Percentiles rank a stretch among this genome's conserved stretches.
phyloP scores from a whole-genome alignment of 768 basidiomycete genomes.

The Suillus alpinus region DNA sequence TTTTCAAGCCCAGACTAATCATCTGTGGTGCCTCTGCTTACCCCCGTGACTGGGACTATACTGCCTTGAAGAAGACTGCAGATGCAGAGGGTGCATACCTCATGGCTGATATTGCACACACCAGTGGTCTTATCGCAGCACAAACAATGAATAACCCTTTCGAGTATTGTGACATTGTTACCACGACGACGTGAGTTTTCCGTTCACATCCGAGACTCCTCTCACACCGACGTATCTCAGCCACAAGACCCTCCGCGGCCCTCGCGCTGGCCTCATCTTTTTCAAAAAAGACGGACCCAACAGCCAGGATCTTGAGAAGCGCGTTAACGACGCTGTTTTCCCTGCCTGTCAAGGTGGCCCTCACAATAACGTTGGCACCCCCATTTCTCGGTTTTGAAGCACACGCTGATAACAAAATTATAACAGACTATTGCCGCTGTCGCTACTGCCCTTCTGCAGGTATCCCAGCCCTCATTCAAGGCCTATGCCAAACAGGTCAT shows the following conservation, averaged over 20 bases:
- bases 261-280: slow-evolving; percentile 97
- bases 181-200: slow-evolving; percentile 82
- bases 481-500: slow-evolving; percentile 94
- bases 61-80: slow-evolving; percentile 72
- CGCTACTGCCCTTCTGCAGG: slow-evolving; percentile 91
- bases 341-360: slow-evolving; percentile 99
- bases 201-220: neutral
- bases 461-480: slow-evolving; percentile 84
- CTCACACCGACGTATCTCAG: slow-evolving; percentile 33
- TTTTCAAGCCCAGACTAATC: slow-evolving; percentile 93
- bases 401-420: neutral
- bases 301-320: slow-evolving; percentile 86
- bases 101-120: slow-evolving; percentile 98
- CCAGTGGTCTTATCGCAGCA: slow-evolving; percentile 91
- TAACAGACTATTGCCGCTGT: slow-evolving; percentile 88
- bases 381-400: neutral
- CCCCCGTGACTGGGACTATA: slow-evolving; percentile 98
- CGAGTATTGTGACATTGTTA: slow-evolving; percentile 95
- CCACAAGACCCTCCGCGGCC: slow-evolving; percentile 98
- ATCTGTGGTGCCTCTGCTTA: slow-evolving; percentile 99
- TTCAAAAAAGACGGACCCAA: slow-evolving; percentile 90
- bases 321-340: slow-evolving; percentile 98
- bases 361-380: slow-evolving; percentile 83
- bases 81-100: slow-evolving; percentile 89
- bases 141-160: slow-evolving; percentile 90